Base-by-base conservation (phyloP, 2,329 filamentous ascomycete species). In the Curvularia verruculosa region DNA sequence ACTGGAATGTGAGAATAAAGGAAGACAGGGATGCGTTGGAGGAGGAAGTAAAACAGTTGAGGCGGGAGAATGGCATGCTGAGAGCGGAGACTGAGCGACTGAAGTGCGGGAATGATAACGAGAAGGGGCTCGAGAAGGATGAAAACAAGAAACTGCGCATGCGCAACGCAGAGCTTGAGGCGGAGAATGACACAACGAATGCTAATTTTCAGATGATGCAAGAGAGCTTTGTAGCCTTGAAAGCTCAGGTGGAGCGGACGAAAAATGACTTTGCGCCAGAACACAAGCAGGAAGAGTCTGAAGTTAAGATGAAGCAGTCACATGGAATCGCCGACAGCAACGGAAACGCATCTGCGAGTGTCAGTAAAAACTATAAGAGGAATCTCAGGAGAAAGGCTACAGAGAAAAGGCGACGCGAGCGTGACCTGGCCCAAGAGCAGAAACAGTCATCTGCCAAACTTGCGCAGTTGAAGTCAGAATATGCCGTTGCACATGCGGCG, bases 1-100 rank as follows among this genome's bases (percentile, higher is more conserved):
- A 55, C 21, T 45, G 52, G 31, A 51, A 55, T 24, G 19, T 15
- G 23, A 44, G 40, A 23, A 23, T 55, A 1, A 15, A 28, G 49
- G 46, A 51, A 6, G 47, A 55, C 13, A 55, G 21, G 9, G 23
- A 39, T 12, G 29, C 13, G 7, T 19, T 50, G 21, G 8, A 37
- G 29, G 40, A 18, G 24, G 31, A 3, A 7, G 26, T 44, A 26
- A 23, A 36, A 15, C 24, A 34, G 31, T 12, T 26, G 18, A 24
- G 18, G 19, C 21, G 31, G 18, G 39, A 52, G 23, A 41, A 43
- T 23, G 7, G 26, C 5, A 29, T 23, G 39, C 39, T 21, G 10
- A 51, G 18, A 15, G 10, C 15, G 8, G 31, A 48, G 19, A 9
- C 23, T 10, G 19, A 23, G 21, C 13, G 1, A 13, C 13, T 37